Evolutionary conservation across 768 basidiomycete species (phyloP).

Genomic region (Dioszegia hungarica): DNA sequence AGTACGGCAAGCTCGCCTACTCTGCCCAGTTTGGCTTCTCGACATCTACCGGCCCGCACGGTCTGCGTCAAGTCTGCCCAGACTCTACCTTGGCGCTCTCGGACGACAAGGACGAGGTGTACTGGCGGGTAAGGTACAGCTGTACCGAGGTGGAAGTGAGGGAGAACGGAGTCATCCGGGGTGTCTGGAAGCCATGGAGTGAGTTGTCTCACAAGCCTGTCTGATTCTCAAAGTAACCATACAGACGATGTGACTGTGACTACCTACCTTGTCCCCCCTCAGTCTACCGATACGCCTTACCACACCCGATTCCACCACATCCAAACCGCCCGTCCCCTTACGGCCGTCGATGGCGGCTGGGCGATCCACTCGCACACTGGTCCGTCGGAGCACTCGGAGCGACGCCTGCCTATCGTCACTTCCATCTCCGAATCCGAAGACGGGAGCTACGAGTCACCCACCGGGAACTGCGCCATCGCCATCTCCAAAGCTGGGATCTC

Average conservation of each 20-base stretch:
- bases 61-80: slow-evolving; percentile 64
- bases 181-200: slow-evolving; percentile 69
- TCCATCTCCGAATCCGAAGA: slow-evolving; percentile 45
- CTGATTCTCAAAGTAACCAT: not conserved
- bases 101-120: slow-evolving; percentile 62
- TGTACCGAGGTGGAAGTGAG: slow-evolving; percentile 55
- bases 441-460: slow-evolving; percentile 52
- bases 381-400: slow-evolving; percentile 9
- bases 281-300: slow-evolving; percentile 58
- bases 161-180: slow-evolving; percentile 50
- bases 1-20: slow-evolving; percentile 72
- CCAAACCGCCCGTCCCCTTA: slow-evolving; percentile 54
- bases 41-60: slow-evolving; percentile 61
- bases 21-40: slow-evolving; percentile 70
- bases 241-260: slow-evolving; percentile 60
- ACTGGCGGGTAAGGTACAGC: slow-evolving; percentile 63
- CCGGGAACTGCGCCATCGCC: slow-evolving; percentile 39
- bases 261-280: slow-evolving; percentile 71
- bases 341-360: slow-evolving; percentile 64
- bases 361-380: slow-evolving; percentile 62
- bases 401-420: slow-evolving; percentile 6
- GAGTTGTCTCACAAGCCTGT: not conserved
- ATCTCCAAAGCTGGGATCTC: slow-evolving; percentile 13
- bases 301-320: slow-evolving; percentile 66
- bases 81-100: slow-evolving; percentile 66